Evolutionary conservation across 495 filamentous ascomycete genomes (phyloP).

Genomic region (Podospora comata): DNA sequence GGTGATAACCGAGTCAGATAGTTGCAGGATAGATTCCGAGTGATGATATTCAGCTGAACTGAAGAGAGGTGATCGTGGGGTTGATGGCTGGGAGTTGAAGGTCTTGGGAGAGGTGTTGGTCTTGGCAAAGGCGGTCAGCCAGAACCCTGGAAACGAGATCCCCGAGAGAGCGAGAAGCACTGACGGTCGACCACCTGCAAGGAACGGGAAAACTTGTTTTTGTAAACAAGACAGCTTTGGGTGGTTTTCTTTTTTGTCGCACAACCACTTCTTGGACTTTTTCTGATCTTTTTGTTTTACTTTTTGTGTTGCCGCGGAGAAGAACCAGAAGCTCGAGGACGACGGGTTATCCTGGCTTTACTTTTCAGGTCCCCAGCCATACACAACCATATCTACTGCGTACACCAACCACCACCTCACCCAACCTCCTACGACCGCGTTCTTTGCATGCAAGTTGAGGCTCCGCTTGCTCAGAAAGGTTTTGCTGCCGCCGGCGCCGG

Average conservation of each 20-base stretch:
- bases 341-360: background rate
- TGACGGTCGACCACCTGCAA: background rate
- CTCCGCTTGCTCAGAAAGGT: background rate
- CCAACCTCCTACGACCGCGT: constrained; percentile 11
- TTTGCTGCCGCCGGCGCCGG: background rate
- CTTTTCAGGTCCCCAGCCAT: background rate
- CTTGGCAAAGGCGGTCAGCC: background rate
- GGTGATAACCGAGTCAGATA: background rate
- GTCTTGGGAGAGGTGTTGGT: background rate
- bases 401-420: background rate
- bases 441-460: background rate
- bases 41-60: background rate
- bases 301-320: background rate
- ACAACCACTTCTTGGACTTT: background rate
- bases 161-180: background rate
- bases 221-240: constrained; percentile 7
- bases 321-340: background rate
- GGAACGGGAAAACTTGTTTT: constrained; percentile 5
- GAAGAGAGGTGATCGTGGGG: background rate
- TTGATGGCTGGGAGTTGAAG: background rate
- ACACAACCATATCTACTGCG: too few species aligned
- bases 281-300: constrained; percentile 1
- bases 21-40: background rate
- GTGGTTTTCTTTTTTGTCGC: background rate
- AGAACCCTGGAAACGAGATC: constrained; percentile 3